Evolutionary conservation across 495 filamentous ascomycete genomes (phyloP).

Genomic region (Tuber indicum): DNA sequence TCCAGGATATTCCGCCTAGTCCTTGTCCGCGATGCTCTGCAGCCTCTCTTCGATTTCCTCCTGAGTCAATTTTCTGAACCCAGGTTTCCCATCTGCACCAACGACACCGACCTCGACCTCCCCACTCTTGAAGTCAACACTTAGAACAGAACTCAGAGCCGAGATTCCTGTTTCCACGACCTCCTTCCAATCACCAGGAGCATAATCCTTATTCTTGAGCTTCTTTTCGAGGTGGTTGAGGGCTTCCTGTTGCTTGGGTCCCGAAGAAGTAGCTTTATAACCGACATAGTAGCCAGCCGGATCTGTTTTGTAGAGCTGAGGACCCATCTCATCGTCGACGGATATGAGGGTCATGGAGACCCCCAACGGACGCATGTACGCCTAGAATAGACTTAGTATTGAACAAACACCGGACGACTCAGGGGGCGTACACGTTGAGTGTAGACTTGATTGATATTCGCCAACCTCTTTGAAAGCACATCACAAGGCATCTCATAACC

Average conservation of each 20-base stretch:
- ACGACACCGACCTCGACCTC: conserved; percentile 97
- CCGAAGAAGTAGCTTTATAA: conserved; percentile 95
- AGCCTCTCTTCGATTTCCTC: conserved; percentile 97
- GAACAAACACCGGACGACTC: conserved; percentile 4
- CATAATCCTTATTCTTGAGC: conserved; percentile 97
- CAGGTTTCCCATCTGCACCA: conserved; percentile 68
- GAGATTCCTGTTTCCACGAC: conserved; percentile 95
- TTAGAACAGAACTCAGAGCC: conserved; percentile 87
- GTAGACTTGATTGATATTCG: conserved; percentile 98
- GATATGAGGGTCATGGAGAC: conserved; percentile 93
- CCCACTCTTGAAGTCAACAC: conserved; percentile 98
- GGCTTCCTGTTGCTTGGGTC: conserved; percentile 96
- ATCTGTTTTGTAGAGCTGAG: conserved; percentile 98
- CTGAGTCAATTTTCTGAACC: conserved; percentile 83
- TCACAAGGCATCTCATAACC: conserved; percentile 99
- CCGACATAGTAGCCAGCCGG: conserved; percentile 96
- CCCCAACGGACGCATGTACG: conserved; percentile 95
- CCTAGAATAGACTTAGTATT: conserved; percentile 42
- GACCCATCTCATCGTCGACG: conserved; percentile 82
- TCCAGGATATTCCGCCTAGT: conserved; percentile 51
- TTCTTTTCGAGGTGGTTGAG: conserved; percentile 98
- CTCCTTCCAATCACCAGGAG: conserved; percentile 90
- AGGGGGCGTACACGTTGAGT: conserved; percentile 64
- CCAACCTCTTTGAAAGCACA: conserved; percentile 88
- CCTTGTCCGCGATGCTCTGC: conserved; percentile 97